Evolutionary conservation across 768 basidiomycete species (phyloP), one percentile per base, ranked within the genome.

Genomic region (Lentinula boryana): DNA sequence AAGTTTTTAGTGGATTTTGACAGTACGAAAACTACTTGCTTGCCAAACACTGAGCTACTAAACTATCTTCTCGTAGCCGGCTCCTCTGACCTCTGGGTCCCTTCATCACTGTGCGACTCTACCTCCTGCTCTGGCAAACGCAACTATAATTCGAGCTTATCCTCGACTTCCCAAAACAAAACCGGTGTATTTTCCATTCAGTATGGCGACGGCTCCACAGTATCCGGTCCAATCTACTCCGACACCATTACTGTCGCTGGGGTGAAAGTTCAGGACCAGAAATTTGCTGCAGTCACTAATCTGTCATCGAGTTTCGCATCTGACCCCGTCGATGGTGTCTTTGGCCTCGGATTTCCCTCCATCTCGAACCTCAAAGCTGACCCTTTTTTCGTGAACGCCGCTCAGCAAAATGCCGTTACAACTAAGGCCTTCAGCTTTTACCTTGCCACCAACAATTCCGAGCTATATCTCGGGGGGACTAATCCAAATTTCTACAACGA

Each of bases 391-490:
- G 71, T 77, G 62, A 78, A 73, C 9, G 74, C 81, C 56, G 55
- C 78, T 36, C 64, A 69, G 1, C 68, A 76, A 32, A 71, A 70
- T 15, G 62, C 65, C 21, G 66, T 74, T 12, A 38, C 69, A 4
- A 63, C 74, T 23, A 68, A 72, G 51, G 69, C 73, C 41, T 83
- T 84, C 62, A 74, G 76, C 23, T 76, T 84, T 65, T 75, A 78
- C 51, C 73, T 84, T 52, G 68, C 76, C 13, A 35, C 69, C 36
- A 69, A 69, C 23, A 73, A 70, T 40, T 75, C 78, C 21, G 81
- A 83, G 68, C 76, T 87, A n/a, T 78, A 71, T 62, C 69, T 87
- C 51, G 84, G 84, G 13, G 84, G 82, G 23, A 72, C 74, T 5
- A 76, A 86, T 67, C 58, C 66, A 4, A 64, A 63, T 16, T 67